phyloP scores from a whole-genome alignment of 2,329 filamentous ascomycete species.

The Sclerotinia sclerotiorum region DNA sequence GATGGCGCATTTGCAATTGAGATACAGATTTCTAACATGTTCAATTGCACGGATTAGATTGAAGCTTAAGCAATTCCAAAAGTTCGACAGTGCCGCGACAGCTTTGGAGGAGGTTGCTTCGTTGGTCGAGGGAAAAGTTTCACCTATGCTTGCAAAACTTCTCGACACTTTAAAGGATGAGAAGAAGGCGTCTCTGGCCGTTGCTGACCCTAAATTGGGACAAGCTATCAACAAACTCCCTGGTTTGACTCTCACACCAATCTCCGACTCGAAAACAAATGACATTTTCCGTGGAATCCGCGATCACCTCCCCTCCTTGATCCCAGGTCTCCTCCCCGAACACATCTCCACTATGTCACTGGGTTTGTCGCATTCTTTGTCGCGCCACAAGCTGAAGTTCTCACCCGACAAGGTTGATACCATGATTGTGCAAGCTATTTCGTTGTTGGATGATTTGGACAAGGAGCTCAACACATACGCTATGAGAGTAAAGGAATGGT shows the following conservation, averaged over 20 bases:
- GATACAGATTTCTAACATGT: constrained; percentile 29
- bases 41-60: constrained; percentile 53
- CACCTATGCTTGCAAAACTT: constrained; percentile 76
- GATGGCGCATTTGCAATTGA: constrained; percentile 17
- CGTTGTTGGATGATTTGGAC: constrained; percentile 90
- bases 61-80: constrained; percentile 95
- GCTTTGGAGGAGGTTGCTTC: constrained; percentile 89
- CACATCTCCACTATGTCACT: constrained; percentile 93
- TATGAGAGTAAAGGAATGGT: constrained; percentile 99
- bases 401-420: constrained; percentile 98
- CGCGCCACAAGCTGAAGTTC: constrained; percentile 97
- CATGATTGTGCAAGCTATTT: constrained; percentile 98
- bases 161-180: constrained; percentile 92
- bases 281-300: constrained; percentile 95
- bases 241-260: constrained; percentile 77
- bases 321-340: constrained; percentile 80
- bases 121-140: constrained; percentile 91
- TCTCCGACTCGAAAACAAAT: constrained; percentile 77
- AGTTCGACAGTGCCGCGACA: constrained; percentile 90
- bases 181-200: constrained; percentile 93
- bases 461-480: constrained; percentile 99
- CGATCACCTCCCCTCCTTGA: constrained; percentile 83
- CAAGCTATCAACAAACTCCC: constrained; percentile 91
- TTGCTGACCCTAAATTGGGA: constrained; percentile 89
- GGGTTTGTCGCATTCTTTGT: constrained; percentile 94